A percentile compares a stretch with the other conserved stretches of the same genome.
These are phyloP conservation scores for Ceratonia siliqua DNA, from an alignment of 306 rosid species.

Conservation along the genomic window DNA sequence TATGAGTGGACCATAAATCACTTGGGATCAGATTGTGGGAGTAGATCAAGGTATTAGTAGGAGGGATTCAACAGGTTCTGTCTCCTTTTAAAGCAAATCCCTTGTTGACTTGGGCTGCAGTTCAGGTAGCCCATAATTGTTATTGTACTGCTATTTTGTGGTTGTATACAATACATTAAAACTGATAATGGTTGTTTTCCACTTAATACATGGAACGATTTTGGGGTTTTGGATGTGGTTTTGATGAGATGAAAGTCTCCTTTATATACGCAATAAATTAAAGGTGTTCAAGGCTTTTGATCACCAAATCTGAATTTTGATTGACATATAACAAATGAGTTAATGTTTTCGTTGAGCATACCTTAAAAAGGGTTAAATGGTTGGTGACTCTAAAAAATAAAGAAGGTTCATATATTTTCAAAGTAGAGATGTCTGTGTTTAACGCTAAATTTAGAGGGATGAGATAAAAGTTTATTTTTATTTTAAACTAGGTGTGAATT, in stretches of 20 bases:
- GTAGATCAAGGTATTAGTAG: background rate
- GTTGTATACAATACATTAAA: conserved; percentile 14
- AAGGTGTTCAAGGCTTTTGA: too few relatives aligned
- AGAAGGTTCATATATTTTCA: too few relatives aligned
- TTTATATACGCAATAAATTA: too few relatives aligned
- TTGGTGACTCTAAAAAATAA: too few relatives aligned
- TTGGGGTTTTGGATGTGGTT: conserved; percentile 5
- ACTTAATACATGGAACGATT: background rate
- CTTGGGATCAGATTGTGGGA: conserved; percentile 4
- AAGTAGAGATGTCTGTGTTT: too few relatives aligned
- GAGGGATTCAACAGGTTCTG: background rate
- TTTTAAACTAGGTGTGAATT: background rate
- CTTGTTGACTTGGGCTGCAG: background rate
- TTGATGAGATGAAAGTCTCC: background rate
- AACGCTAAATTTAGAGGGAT: too few relatives aligned
- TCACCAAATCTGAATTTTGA: too few relatives aligned
- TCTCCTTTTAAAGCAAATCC: background rate
- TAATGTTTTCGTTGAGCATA: too few relatives aligned
- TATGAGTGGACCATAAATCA: background rate
- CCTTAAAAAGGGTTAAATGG: too few relatives aligned
- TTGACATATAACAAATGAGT: too few relatives aligned
- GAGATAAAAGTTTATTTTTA: background rate
- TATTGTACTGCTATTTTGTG: conserved; percentile 22
- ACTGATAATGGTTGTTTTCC: background rate
- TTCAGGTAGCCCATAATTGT: conserved; percentile 14